phyloP scores from a whole-genome alignment of 169 alveolate genomes.

The Eimeria maxima region DNA sequence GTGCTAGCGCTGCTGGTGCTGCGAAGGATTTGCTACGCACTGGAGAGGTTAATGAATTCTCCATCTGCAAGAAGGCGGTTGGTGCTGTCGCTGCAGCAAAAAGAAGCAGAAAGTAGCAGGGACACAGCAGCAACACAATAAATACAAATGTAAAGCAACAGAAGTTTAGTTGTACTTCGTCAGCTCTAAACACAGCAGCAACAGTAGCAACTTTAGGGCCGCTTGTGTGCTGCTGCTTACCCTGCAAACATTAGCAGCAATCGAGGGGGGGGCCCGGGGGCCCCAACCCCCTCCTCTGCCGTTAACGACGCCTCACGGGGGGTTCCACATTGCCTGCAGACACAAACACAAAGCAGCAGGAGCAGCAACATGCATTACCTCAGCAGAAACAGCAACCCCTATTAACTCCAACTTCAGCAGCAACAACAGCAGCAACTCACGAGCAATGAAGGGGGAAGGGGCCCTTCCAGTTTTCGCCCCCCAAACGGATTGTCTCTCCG shows the following conservation, averaged over 20 bases:
- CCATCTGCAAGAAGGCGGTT: not conserved
- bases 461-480: slow-evolving; percentile 25
- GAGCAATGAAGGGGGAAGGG: slow-evolving; percentile 4
- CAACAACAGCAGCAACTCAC: not conserved
- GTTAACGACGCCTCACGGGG: not conserved
- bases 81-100: slow-evolving; percentile 9
- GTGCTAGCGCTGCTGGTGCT: not conserved
- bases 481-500: not conserved
- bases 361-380: not conserved
- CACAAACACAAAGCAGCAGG: not conserved
- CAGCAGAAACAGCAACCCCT: too few relatives aligned
- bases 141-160: too few relatives aligned
- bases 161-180: too few relatives aligned
- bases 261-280: not conserved
- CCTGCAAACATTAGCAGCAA: not conserved
- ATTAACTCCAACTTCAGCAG: not conserved
- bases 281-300: not conserved
- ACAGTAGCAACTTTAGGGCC: not conserved
- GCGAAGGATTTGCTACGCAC: not conserved
- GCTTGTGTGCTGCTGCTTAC: not conserved
- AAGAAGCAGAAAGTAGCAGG: too few relatives aligned
- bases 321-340: not conserved
- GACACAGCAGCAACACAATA: too few relatives aligned
- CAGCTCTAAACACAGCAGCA: not conserved
- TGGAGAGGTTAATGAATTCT: slow-evolving; percentile 2